Percentiles rank a stretch among this genome's conserved stretches.
phyloP scores from a whole-genome alignment of 371 early-diverging fungal species.

The Mucor lusitanicus region DNA sequence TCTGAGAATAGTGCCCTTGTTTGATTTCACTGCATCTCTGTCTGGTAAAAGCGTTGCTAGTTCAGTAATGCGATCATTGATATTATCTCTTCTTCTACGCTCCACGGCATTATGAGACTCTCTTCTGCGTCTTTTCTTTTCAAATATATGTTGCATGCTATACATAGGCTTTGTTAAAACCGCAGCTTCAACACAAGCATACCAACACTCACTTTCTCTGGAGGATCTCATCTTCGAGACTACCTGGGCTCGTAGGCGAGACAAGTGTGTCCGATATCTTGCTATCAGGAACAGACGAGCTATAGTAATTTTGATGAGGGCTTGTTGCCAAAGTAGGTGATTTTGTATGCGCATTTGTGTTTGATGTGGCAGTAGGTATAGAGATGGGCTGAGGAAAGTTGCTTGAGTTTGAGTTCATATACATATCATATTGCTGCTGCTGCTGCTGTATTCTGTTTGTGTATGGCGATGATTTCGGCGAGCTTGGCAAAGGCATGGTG shows the following conservation, averaged over 20 bases:
- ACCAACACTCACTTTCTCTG: constrained; percentile 40
- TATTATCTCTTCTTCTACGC: constrained; percentile 91
- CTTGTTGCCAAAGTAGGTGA: neutral
- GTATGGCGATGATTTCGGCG: constrained; percentile 13
- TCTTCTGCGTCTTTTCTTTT: constrained; percentile 35
- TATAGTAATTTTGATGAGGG: constrained; percentile 9
- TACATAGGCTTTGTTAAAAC: neutral
- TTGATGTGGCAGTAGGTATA: neutral
- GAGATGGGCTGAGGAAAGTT: constrained; percentile 8
- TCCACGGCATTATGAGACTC: constrained; percentile 68
- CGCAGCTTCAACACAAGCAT: neutral
- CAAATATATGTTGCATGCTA: constrained; percentile 40
- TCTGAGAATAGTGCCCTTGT: constrained; percentile 81
- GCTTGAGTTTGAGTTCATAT: constrained; percentile 20
- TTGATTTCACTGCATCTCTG: constrained; percentile 60
- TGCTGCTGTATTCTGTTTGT: neutral
- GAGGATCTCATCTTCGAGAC: constrained; percentile 39
- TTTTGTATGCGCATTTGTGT: neutral
- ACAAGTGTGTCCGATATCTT: constrained; percentile 16
- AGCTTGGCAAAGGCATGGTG: constrained; percentile 7
- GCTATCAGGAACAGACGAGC: neutral
- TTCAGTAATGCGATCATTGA: constrained; percentile 90
- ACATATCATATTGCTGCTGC: constrained; percentile 23
- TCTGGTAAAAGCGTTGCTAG: constrained; percentile 48
- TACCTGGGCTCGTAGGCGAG: constrained; percentile 29